Percentiles rank a stretch among this genome's conserved stretches.
Evolutionary conservation across 2,329 filamentous ascomycete species (phyloP).

Genomic region (Decorospora gaudefroyi): DNA sequence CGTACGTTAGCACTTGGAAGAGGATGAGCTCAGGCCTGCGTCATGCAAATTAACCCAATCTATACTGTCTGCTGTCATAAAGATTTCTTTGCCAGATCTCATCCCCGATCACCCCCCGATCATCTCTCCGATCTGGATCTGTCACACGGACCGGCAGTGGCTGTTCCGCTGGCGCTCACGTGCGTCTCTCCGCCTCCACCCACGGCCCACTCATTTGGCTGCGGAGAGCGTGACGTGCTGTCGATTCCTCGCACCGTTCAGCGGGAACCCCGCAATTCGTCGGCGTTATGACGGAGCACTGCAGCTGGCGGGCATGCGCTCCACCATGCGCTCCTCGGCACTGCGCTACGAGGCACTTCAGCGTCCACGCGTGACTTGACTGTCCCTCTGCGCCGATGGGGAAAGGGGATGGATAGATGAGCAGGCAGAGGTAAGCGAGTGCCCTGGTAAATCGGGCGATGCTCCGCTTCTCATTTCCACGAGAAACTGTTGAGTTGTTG

Average conservation of each 20-base stretch:
- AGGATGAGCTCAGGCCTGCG: too few relatives aligned
- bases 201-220: conserved; percentile 14
- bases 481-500: conserved; percentile 35
- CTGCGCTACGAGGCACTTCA: not conserved
- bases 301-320: conserved; percentile 17
- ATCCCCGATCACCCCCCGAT: too few relatives aligned
- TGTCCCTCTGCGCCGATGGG: too few relatives aligned
- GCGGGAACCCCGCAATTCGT: conserved; percentile 27
- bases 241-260: conserved; percentile 11
- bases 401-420: conserved; percentile 4
- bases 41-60: too few relatives aligned
- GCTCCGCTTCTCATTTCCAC: conserved; percentile 32
- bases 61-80: too few relatives aligned
- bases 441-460: conserved; percentile 17
- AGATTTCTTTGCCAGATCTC: too few relatives aligned
- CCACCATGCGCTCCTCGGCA: conserved; percentile 15
- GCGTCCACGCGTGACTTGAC: too few relatives aligned
- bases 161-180: conserved; percentile 10
- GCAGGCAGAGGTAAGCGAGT: conserved; percentile 7
- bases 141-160: conserved; percentile 7
- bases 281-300: conserved; percentile 23
- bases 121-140: conserved; percentile 8
- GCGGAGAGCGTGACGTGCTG: conserved; percentile 19
- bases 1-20: too few relatives aligned
- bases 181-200: conserved; percentile 16